phyloP scores from a whole-genome alignment of 352 stramenopile genomes.

The Hyaloperonospora brassicae region DNA sequence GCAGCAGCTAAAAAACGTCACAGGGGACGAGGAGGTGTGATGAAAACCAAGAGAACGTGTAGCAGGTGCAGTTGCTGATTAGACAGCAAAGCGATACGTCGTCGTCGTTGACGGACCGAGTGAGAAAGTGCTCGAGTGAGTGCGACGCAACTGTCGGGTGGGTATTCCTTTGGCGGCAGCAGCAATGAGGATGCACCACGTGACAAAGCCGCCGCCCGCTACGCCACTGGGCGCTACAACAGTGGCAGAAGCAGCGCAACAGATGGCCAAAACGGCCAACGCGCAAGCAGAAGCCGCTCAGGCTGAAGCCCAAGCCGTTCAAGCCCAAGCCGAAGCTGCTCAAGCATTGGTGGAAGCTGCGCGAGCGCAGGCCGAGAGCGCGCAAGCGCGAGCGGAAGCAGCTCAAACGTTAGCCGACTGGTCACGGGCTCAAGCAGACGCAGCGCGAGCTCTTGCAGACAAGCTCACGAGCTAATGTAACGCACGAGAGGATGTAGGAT shows the following conservation, averaged over 20 bases:
- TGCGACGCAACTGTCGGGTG: too few relatives aligned
- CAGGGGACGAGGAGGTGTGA: too few relatives aligned
- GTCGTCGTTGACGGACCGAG: too few relatives aligned
- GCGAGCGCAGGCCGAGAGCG: constrained; percentile 15
- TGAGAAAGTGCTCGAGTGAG: too few relatives aligned
- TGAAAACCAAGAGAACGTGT: too few relatives aligned
- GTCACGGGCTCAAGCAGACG: constrained; percentile 10
- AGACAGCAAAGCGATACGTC: too few relatives aligned
- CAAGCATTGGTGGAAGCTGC: constrained; percentile 16
- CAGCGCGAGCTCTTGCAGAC: constrained; percentile 12
- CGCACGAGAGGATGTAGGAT: background rate
- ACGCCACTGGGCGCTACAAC: constrained; percentile 4
- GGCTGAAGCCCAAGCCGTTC: constrained; percentile 18
- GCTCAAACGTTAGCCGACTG: constrained; percentile 15
- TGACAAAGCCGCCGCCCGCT: background rate
- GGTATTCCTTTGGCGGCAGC: too few relatives aligned
- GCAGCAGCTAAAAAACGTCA: too few relatives aligned
- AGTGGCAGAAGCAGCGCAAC: constrained; percentile 10
- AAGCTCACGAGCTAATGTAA: constrained; percentile 6
- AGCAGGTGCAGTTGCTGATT: too few relatives aligned
- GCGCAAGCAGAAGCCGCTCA: constrained; percentile 20
- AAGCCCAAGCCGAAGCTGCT: constrained; percentile 21
- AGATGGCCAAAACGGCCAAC: constrained; percentile 13
- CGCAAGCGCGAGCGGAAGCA: constrained; percentile 12
- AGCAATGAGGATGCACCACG: background rate